Evolutionary conservation across 2,329 filamentous ascomycete genomes (phyloP).

Genomic region (Dothistroma septosporum): DNA sequence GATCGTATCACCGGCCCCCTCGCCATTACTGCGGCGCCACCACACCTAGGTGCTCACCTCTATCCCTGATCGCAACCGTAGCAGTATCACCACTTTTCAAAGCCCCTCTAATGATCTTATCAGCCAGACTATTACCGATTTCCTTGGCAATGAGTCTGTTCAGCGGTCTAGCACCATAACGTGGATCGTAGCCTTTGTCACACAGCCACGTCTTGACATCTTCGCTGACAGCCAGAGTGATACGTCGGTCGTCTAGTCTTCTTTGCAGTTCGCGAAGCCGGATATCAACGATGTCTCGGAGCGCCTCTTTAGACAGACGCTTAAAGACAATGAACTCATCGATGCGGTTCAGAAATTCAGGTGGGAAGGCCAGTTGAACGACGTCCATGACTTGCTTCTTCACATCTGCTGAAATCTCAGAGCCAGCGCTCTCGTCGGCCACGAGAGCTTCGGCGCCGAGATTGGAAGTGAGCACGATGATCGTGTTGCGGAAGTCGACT

Average conservation of each 20-base stretch:
- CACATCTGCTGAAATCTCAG: constrained; percentile 62
- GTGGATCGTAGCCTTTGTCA: constrained; percentile 83
- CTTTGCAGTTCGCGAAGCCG: constrained; percentile 77
- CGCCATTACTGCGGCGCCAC: background rate
- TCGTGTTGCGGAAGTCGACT: constrained; percentile 92
- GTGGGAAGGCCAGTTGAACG: constrained; percentile 69
- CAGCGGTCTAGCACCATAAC: constrained; percentile 83
- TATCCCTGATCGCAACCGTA: constrained; percentile 63
- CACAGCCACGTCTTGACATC: constrained; percentile 82
- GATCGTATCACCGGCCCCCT: background rate
- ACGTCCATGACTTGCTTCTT: constrained; percentile 84
- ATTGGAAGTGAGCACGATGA: constrained; percentile 95
- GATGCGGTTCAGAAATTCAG: constrained; percentile 93
- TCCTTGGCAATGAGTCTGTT: constrained; percentile 88
- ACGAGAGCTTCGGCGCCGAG: constrained; percentile 89
- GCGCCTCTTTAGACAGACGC: constrained; percentile 69
- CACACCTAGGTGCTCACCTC: constrained; percentile 40
- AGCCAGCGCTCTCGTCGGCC: constrained; percentile 35
- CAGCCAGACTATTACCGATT: constrained; percentile 82
- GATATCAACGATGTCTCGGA: constrained; percentile 92
- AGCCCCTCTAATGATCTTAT: constrained; percentile 84
- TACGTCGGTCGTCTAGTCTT: constrained; percentile 79
- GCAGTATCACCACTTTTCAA: constrained; percentile 72
- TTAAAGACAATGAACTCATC: constrained; percentile 98
- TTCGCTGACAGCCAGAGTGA: constrained; percentile 66